phyloP scores from a whole-genome alignment of 1,139 yeast species.

The Candida neerlandica region DNA sequence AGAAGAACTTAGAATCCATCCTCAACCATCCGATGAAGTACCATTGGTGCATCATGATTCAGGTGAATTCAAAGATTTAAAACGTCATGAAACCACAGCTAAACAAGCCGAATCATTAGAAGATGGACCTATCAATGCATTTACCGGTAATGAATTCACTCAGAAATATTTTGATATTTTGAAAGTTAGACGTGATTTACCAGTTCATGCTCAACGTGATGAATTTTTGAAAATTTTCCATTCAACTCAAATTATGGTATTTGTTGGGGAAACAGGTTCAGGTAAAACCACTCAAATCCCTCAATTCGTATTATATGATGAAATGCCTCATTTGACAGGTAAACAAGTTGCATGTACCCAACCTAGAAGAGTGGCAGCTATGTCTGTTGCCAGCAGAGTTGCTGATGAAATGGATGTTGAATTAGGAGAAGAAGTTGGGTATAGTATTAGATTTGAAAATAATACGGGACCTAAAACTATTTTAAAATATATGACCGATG shows the following conservation, averaged over 20 bases:
- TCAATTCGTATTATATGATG: constrained; percentile 91
- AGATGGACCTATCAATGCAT: constrained; percentile 68
- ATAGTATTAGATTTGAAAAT: constrained; percentile 90
- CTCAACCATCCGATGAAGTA: constrained; percentile 26
- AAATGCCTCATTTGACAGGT: constrained; percentile 79
- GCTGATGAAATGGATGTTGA: constrained; percentile 95
- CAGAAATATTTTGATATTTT: constrained; percentile 76
- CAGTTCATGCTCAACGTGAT: constrained; percentile 91
- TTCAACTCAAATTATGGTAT: constrained; percentile 89
- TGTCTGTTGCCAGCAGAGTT: constrained; percentile 95
- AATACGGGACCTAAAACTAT: constrained; percentile 78
- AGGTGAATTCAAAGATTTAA: constrained; percentile 58
- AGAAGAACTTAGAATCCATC: constrained; percentile 38
- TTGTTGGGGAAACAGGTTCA: constrained; percentile 98
- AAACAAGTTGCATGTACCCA: constrained; percentile 94
- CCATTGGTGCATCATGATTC: constrained; percentile 38
- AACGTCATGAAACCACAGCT: constrained; percentile 74
- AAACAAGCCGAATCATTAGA: constrained; percentile 68
- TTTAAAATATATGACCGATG: constrained; percentile 96
- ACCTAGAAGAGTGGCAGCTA: constrained; percentile 97
- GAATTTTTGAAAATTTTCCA: constrained; percentile 86
- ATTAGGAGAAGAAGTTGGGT: constrained; percentile 92
- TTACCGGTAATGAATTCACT: constrained; percentile 66
- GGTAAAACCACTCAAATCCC: constrained; percentile 98
- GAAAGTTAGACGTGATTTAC: constrained; percentile 78